Conservation (phyloP, 2,329 filamentous ascomycete genomes). For the Neurospora sp. region DNA sequence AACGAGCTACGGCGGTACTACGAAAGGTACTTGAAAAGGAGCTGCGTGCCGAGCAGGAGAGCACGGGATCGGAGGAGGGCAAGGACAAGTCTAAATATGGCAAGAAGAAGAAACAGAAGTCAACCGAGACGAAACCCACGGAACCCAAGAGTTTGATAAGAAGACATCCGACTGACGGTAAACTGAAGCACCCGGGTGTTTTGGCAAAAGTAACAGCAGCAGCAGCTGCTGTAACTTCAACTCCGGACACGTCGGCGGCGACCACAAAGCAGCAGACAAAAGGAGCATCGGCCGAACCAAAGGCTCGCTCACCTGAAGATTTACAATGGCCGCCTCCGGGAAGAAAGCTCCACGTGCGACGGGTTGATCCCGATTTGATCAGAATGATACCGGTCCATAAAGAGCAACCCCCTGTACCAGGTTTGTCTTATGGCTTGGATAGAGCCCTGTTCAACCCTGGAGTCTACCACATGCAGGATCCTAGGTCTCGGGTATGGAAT, state of each 20-base stretch:
- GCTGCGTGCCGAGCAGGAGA: neutral
- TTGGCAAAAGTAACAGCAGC: neutral
- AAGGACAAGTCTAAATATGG: neutral
- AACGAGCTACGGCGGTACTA: neutral
- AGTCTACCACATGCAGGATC: constrained; percentile 85
- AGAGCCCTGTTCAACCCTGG: constrained; percentile 93
- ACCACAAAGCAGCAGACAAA: constrained; percentile 1
- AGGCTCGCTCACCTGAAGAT: neutral
- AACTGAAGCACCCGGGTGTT: neutral
- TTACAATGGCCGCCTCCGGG: neutral
- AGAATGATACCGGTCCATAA: constrained; percentile 24
- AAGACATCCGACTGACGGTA: neutral
- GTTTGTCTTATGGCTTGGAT: constrained; percentile 65
- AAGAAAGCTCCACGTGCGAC: neutral
- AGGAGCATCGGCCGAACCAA: neutral
- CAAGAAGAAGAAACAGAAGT: constrained; percentile 1
- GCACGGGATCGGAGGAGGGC: neutral
- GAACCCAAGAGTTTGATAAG: neutral
- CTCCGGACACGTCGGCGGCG: neutral
- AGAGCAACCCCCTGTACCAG: constrained; percentile 38
- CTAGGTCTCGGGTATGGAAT: constrained; percentile 80
- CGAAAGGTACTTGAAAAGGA: neutral
- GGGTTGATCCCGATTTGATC: constrained; percentile 16
- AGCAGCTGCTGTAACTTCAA: neutral
- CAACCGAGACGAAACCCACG: constrained; percentile 2